phyloP scores from a whole-genome alignment of 169 alveolate genomes.

The Besnoitia besnoiti region DNA sequence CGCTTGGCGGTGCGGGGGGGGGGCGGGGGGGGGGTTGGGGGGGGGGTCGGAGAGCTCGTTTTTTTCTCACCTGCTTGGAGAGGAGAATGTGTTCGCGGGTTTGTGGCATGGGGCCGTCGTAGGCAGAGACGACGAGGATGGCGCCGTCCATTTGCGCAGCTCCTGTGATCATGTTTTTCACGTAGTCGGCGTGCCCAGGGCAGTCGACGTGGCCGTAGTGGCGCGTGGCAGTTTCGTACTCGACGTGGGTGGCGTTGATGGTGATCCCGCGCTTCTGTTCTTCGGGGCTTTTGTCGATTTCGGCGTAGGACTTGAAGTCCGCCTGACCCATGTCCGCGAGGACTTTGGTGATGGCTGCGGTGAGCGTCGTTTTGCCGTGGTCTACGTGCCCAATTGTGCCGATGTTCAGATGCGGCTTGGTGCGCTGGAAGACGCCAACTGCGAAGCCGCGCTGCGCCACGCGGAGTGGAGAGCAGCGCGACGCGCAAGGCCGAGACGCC shows the following conservation, averaged over 20 bases:
- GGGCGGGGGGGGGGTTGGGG: too few species aligned
- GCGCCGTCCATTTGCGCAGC: slow-evolving; percentile 96
- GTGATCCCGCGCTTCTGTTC: slow-evolving; percentile 94
- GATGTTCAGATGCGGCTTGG: slow-evolving; percentile 94
- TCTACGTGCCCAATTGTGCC: slow-evolving; percentile 98
- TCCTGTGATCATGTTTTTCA: slow-evolving; percentile 96
- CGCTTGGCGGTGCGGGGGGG: too few species aligned
- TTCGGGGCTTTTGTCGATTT: slow-evolving; percentile 91
- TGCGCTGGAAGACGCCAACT: slow-evolving; percentile 82
- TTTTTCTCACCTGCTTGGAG: slow-evolving; percentile 84
- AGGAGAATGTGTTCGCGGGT: slow-evolving; percentile 91
- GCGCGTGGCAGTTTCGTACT: slow-evolving; percentile 79
- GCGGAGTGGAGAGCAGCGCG: background rate
- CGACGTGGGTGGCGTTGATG: slow-evolving; percentile 90
- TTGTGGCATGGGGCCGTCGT: slow-evolving; percentile 96
- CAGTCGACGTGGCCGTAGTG: slow-evolving; percentile 79
- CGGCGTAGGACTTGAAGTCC: slow-evolving; percentile 77
- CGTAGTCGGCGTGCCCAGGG: slow-evolving; percentile 96
- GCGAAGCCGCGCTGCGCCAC: background rate
- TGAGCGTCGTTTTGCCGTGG: slow-evolving; percentile 96
- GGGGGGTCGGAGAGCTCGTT: too few species aligned
- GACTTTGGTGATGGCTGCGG: slow-evolving; percentile 94
- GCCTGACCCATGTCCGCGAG: slow-evolving; percentile 73
- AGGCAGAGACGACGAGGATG: slow-evolving; percentile 93
- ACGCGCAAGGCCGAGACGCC: background rate